A percentile compares a stretch with the other conserved stretches of the same genome.
Conservation (phyloP, 495 filamentous ascomycete species). For the Chaetomium tenue region DNA sequence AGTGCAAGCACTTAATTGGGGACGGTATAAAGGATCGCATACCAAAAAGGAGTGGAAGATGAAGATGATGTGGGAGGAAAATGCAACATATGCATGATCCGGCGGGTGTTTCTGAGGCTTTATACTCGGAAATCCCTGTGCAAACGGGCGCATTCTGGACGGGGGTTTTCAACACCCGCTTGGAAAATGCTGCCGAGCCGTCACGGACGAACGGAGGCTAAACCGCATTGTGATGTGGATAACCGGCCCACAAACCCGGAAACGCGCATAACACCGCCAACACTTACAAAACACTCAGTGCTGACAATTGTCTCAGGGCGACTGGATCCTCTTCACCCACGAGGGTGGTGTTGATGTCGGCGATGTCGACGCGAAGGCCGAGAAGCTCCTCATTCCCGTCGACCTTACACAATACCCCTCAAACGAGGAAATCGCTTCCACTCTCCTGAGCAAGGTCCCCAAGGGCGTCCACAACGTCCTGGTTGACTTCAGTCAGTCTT, state of each 20-base stretch:
- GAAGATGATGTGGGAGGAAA: slow-evolving; percentile 10
- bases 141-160: slow-evolving; percentile 11
- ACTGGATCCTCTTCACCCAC: slow-evolving; percentile 99
- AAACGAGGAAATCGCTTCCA: slow-evolving; percentile 83
- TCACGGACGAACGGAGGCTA: slow-evolving; percentile 60
- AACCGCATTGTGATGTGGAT: slow-evolving; percentile 40
- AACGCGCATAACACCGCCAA: slow-evolving; percentile 28
- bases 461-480: slow-evolving; percentile 95
- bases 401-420: slow-evolving; percentile 93
- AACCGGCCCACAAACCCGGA: slow-evolving; percentile 18
- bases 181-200: slow-evolving; percentile 15
- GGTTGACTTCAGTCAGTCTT: slow-evolving; percentile 76
- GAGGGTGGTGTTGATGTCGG: slow-evolving; percentile 99
- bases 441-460: slow-evolving; percentile 88
- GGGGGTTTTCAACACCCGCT: slow-evolving; percentile 21
- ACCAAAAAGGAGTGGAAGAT: slow-evolving; percentile 8
- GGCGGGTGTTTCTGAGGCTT: slow-evolving; percentile 21
- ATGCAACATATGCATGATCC: background rate
- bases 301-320: slow-evolving; percentile 61
- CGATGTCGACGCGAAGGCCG: slow-evolving; percentile 97
- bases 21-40: background rate
- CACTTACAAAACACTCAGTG: slow-evolving; percentile 22
- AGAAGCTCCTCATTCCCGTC: slow-evolving; percentile 97
- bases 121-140: slow-evolving; percentile 22
- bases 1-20: slow-evolving; percentile 22